Evolutionary conservation across 1,284 basidiomycete species (phyloP).

Genomic region (Puccinia coronata): DNA sequence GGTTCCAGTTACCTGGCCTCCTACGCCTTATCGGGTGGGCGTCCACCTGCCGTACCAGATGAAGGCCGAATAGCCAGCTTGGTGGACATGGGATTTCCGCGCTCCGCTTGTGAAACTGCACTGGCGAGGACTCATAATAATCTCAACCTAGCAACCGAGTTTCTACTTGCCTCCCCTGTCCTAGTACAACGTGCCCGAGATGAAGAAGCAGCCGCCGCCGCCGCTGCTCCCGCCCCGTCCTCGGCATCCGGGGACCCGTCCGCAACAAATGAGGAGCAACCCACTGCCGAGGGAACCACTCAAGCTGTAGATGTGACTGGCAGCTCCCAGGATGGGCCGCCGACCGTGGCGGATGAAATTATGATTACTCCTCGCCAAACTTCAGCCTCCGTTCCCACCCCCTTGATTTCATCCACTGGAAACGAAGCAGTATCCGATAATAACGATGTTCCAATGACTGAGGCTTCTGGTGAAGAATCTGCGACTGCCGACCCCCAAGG

Average conservation of each 20-base stretch:
- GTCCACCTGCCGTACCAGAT: constrained; percentile 52
- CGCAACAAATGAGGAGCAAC: constrained; percentile 22
- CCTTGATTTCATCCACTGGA: neutral
- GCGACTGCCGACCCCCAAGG: constrained; percentile 16
- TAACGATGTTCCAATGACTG: neutral
- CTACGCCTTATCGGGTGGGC: constrained; percentile 58
- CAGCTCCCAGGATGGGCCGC: neutral
- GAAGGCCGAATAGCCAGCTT: constrained; percentile 71
- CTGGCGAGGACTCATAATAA: constrained; percentile 83
- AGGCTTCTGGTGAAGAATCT: constrained; percentile 1
- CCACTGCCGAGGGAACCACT: neutral
- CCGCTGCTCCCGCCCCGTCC: constrained; percentile 62
- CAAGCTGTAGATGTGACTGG: neutral
- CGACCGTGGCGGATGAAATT: neutral
- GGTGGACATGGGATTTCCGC: constrained; percentile 94
- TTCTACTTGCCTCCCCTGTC: constrained; percentile 79
- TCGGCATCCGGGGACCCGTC: constrained; percentile 53
- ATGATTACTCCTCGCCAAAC: neutral
- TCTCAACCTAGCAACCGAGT: constrained; percentile 82
- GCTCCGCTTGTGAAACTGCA: constrained; percentile 78
- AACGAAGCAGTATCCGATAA: neutral
- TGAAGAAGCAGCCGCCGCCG: constrained; percentile 57
- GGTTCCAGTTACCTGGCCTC: constrained; percentile 44
- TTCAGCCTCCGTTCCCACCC: neutral
- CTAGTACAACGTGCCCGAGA: constrained; percentile 62